Evolutionary conservation across 2,329 filamentous ascomycete genomes (phyloP).

Genomic region (Tolypocladium capitatum): DNA sequence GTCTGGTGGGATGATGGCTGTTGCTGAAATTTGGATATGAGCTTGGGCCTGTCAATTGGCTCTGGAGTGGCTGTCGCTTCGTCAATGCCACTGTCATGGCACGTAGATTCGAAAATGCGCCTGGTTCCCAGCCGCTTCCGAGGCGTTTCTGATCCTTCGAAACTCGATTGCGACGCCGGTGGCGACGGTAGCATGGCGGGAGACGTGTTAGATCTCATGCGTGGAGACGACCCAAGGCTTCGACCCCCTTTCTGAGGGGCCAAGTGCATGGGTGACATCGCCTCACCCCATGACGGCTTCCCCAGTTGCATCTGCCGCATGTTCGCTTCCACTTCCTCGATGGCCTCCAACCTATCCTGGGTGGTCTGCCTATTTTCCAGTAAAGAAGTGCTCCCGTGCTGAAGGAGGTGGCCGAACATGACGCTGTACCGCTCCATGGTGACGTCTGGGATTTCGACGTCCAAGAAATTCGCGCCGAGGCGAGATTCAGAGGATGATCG

Average conservation of each 20-base stretch:
- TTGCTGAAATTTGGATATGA: constrained; percentile 9
- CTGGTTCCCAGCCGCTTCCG: background rate
- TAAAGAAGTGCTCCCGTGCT: constrained; percentile 25
- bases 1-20: background rate
- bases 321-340: constrained; percentile 13
- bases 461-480: constrained; percentile 31
- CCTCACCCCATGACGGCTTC: constrained; percentile 15
- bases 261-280: constrained; percentile 32
- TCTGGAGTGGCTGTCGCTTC: background rate
- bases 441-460: constrained; percentile 68
- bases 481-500: background rate
- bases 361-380: constrained; percentile 46
- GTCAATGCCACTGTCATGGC: background rate
- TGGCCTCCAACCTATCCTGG: constrained; percentile 40
- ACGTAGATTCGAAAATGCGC: constrained; percentile 2
- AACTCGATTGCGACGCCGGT: constrained; percentile 18
- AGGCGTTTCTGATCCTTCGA: constrained; percentile 9
- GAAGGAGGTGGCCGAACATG: constrained; percentile 74
- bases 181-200: constrained; percentile 36
- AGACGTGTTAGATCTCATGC: constrained; percentile 40
- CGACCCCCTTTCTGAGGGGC: background rate
- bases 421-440: constrained; percentile 84
- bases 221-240: constrained; percentile 21
- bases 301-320: constrained; percentile 16
- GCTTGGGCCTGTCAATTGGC: constrained; percentile 2